Conservation (phyloP, 768 basidiomycete species). For the Termitomyces eurrhizus region DNA sequence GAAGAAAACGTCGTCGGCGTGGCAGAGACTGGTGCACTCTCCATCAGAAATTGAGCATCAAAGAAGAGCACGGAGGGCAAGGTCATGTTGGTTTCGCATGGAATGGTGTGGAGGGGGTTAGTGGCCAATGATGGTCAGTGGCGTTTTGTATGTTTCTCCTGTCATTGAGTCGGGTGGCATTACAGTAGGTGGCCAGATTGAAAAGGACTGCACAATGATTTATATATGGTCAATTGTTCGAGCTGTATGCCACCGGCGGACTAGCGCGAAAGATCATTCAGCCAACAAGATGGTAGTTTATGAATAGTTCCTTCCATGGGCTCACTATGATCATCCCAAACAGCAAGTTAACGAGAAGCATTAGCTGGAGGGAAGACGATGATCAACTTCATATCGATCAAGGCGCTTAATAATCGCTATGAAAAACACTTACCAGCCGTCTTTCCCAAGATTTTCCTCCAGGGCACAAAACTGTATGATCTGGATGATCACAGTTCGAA, state of each 20-base stretch:
- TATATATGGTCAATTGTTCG: neutral
- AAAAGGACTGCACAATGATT: neutral
- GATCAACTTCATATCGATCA: neutral
- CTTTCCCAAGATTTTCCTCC: too few species aligned
- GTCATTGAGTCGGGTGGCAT: neutral
- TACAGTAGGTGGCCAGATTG: neutral
- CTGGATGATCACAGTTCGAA: neutral
- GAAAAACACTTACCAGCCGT: too few species aligned
- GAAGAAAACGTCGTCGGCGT: neutral
- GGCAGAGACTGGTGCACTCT: neutral
- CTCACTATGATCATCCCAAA: too few species aligned
- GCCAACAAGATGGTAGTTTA: neutral
- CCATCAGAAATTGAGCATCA: neutral
- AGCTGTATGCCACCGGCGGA: neutral
- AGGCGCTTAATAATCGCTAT: too few species aligned
- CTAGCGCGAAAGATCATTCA: neutral
- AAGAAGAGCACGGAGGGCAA: neutral
- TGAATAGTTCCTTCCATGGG: too few species aligned
- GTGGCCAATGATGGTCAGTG: neutral
- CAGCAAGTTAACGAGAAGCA: neutral
- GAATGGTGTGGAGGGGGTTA: too few species aligned
- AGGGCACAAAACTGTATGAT: too few species aligned
- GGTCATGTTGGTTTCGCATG: neutral
- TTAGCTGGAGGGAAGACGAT: too few species aligned
- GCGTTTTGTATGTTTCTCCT: neutral